A percentile compares a stretch with the other conserved stretches of the same genome.
These are phyloP conservation scores for Thelephora ganbajun DNA, from an alignment of 768 basidiomycete genomes.

Conservation along the genomic window DNA sequence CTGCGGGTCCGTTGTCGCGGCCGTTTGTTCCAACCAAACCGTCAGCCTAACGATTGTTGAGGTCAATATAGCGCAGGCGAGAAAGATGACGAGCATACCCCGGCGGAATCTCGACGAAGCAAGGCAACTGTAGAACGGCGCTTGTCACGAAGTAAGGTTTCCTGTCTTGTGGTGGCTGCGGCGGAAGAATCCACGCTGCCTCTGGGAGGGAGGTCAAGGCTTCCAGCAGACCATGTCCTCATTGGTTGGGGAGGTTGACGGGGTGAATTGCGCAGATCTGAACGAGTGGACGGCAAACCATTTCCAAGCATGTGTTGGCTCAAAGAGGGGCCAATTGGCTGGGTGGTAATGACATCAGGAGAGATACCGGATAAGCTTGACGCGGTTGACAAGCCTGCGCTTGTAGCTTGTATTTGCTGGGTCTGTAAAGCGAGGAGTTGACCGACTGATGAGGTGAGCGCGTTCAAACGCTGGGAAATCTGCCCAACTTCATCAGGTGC, in stretches of 20 bases:
- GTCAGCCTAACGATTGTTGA: slow-evolving; percentile 26
- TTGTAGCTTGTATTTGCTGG: slow-evolving; percentile 44
- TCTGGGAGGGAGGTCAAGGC: slow-evolving; percentile 58
- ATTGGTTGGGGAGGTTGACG: slow-evolving; percentile 59
- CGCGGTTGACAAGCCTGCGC: slow-evolving; percentile 8
- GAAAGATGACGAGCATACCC: slow-evolving; percentile 32
- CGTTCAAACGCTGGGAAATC: slow-evolving; percentile 67
- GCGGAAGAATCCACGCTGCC: slow-evolving; percentile 23
- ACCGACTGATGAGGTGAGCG: slow-evolving; percentile 72
- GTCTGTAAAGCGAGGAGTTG: slow-evolving; percentile 74
- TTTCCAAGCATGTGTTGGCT: slow-evolving; percentile 19
- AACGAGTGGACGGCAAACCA: slow-evolving; percentile 34
- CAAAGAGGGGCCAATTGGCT: slow-evolving; percentile 8
- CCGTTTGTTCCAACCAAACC: slow-evolving; percentile 36
- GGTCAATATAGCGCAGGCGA: slow-evolving; percentile 6
- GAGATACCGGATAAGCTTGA: neutral
- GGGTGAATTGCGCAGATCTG: slow-evolving; percentile 43
- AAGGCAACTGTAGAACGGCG: slow-evolving; percentile 60
- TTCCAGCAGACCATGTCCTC: slow-evolving; percentile 79
- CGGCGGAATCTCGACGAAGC: slow-evolving; percentile 61
- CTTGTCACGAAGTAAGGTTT: slow-evolving; percentile 44
- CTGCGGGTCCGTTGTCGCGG: slow-evolving; percentile 65
- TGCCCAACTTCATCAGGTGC: slow-evolving; percentile 49
- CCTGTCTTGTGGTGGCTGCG: slow-evolving; percentile 21
- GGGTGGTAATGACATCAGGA: slow-evolving; percentile 1